Conservation (phyloP, 1,284 basidiomycete species). For the Puccinia hordei region DNA sequence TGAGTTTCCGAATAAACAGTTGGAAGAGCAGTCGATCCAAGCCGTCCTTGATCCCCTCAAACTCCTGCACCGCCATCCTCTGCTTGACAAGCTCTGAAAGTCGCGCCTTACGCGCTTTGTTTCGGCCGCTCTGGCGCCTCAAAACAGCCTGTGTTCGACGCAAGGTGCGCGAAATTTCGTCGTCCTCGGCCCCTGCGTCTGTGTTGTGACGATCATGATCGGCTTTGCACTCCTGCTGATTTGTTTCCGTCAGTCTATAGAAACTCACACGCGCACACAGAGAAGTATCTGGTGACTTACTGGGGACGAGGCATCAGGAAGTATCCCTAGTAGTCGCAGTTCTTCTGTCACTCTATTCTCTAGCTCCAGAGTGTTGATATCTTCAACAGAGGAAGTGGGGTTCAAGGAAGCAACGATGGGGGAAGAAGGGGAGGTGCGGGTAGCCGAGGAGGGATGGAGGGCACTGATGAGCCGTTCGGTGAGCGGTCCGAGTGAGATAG, state of each 20-base stretch:
- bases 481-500: conserved; percentile 71
- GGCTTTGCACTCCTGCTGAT: too few relatives aligned
- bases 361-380: too few relatives aligned
- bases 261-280: too few relatives aligned
- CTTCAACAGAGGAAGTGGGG: too few relatives aligned
- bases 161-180: conserved; percentile 86
- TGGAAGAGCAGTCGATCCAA: conserved; percentile 76
- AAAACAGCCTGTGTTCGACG: conserved; percentile 84
- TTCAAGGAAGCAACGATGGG: too few relatives aligned
- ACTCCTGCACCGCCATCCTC: conserved; percentile 85
- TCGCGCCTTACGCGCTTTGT: conserved; percentile 77
- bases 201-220: too few relatives aligned
- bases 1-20: too few relatives aligned
- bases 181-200: conserved; percentile 74
- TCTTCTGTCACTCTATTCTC: too few relatives aligned
- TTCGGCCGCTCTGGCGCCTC: conserved; percentile 73
- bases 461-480: conserved; percentile 66
- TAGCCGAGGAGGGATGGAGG: conserved; percentile 52
- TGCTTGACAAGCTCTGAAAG: conserved; percentile 78
- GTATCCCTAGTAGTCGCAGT: too few relatives aligned
- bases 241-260: too few relatives aligned
- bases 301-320: too few relatives aligned
- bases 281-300: too few relatives aligned
- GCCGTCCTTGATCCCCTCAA: conserved; percentile 74
- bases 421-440: conserved; percentile 56